Base-by-base conservation (phyloP, 371 early-diverging fungal genomes). In the Rhizopus microsporus region DNA sequence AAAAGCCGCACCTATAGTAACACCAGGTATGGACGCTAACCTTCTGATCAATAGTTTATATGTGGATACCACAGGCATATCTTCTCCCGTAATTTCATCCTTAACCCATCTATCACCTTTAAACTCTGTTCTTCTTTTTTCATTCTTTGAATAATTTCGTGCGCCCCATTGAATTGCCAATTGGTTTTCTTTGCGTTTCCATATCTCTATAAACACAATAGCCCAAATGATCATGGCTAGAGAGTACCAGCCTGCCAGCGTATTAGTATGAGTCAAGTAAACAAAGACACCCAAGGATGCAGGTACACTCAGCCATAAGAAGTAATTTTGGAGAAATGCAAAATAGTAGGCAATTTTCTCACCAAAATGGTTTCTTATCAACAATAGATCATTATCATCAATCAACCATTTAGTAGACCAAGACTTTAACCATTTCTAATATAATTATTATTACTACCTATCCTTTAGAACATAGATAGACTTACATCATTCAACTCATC, bases 291-390 rank as follows among this genome's bases (percentile, higher is more conserved):
- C 94, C 4, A 88, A 53, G 1, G 74, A 75, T 3, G 93, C 69
- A 29, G 93, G 93, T 0, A 71, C 68, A 34, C 80, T 69, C 6
- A 95, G 78, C 83, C 87, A 90, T 12, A 87, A 46, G 48, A 89
- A 80, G 71, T 94, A 95, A 63, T 81, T 88, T 72, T 94, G 93
- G 4, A 94, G 72, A 67, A 93, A 95, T 12, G 92, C 94, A 80
- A 95, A 95, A 69, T 95, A 94, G 70, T 84, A 88, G 10, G 93
- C 92, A 48, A 93, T 77, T 75, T 90, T 90, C 66, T 93, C 94
- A 56, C 96, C 96, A 83, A 91, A 91, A 51, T 92, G 88, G 56
- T 87, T 78, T 51, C 91, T 82, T 39, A 94, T 82, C 17, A 67
- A 68, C 12, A 69, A 58, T 29, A 95, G 61, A 62, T 93, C 94